Base-by-base conservation (phyloP, 1,284 basidiomycete genomes). In the Austroboletus novae-zelandiae region DNA sequence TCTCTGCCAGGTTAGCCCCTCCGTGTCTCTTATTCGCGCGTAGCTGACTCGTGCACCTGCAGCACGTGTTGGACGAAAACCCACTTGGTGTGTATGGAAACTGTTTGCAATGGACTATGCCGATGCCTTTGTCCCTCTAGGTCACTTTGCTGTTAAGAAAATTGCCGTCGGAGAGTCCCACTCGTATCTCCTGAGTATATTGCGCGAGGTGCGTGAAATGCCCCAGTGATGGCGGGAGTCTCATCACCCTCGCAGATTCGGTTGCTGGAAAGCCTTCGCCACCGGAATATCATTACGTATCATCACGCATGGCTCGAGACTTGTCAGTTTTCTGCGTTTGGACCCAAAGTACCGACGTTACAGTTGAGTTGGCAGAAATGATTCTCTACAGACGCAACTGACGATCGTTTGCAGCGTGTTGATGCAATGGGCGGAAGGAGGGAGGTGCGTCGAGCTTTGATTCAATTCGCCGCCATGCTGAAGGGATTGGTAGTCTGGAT, bases 231-330 rank as follows among this genome's bases (percentile, higher is more conserved):
- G 5, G 27, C 1, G 6, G 36, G 23, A 45, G 41, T 14, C 45
- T 47, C 23, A 42, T 36, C 35, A 10, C 35, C 11, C 18, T 32
- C 25, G 34, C 54, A 88, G 81, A 87, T 94, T 39, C 84, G 89
- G 43, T 74, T 95, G 6, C 74, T 97, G 46, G 93, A 97, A 65
- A 76, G 80, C n/a, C 73, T 98, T 5, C 83, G 87, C 47, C 94
- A 98, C 71, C 89, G 86, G 4, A 96, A 97, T 58, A 93, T 98
- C 58, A 83, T 97, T 55, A 92, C 91, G 15, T 97, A 97, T 64
- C 94, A 97, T 68, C 94, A 97, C 61, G 85, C 94, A 0, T 98
- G 94, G 94, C 81, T 98, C 17, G 94, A 98, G 66, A 77, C 79
- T 0, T 81, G 79, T 44, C 85, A 86, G 52, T 95, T 95, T 70